phyloP scores from a whole-genome alignment of 2,329 filamentous ascomycete genomes.

The Beauveria pseudobassiana region DNA sequence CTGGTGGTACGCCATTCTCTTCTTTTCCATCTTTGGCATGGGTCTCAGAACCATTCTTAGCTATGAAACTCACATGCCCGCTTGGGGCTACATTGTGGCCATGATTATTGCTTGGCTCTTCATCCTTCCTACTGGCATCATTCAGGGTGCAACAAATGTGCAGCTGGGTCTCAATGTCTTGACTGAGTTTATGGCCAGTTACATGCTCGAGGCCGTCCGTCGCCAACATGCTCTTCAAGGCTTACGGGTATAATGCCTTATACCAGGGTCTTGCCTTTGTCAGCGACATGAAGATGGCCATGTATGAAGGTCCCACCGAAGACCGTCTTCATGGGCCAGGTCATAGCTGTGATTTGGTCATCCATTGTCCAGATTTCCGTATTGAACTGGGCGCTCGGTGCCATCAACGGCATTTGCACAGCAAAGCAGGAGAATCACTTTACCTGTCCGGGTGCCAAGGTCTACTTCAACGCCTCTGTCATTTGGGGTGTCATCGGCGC shows the following conservation, averaged over 20 bases:
- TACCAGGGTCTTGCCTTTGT: conserved; percentile 37
- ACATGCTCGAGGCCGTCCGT: conserved; percentile 15
- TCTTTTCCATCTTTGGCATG: conserved; percentile 23
- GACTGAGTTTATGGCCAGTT: conserved; percentile 24
- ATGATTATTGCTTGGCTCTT: conserved; percentile 17
- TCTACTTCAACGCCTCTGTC: conserved; percentile 49
- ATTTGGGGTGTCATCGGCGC: conserved; percentile 49
- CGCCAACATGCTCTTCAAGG: conserved; percentile 18
- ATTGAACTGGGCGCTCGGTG: conserved; percentile 26
- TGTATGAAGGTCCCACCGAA: conserved; percentile 40
- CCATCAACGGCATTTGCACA: conserved; percentile 43
- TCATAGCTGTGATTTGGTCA: conserved; percentile 33
- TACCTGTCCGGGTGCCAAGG: conserved; percentile 45
- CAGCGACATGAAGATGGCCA: conserved; percentile 40
- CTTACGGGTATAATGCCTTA: conserved; percentile 15
- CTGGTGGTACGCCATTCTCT: conserved; percentile 30
- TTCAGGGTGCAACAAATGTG: conserved; percentile 25
- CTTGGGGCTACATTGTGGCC: conserved; percentile 20
- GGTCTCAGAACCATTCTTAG: conserved; percentile 21
- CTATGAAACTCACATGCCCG: conserved; percentile 19
- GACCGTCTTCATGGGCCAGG: conserved; percentile 38
- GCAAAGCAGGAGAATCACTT: conserved; percentile 37
- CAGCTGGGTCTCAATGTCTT: conserved; percentile 28
- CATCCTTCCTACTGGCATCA: conserved; percentile 16
- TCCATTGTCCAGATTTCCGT: conserved; percentile 23